A percentile compares a stretch with the other conserved stretches of the same genome.
Conservation (phyloP, 371 early-diverging fungal genomes). For the Apophysomyces elegans region DNA sequence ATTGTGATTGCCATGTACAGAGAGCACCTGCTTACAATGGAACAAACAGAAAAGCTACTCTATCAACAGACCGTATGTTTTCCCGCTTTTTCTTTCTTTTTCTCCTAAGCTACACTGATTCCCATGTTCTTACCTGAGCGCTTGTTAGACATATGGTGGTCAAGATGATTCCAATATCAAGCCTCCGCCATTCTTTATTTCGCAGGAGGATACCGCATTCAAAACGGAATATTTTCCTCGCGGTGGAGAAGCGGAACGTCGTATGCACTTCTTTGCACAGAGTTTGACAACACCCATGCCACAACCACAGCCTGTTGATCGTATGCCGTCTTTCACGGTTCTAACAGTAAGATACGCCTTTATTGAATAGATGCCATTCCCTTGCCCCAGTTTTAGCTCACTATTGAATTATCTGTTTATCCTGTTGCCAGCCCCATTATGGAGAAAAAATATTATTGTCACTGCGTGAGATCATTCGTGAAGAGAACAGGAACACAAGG, state of each 20-base stretch:
- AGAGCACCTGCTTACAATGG: conserved; percentile 79
- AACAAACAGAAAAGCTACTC: conserved; percentile 74
- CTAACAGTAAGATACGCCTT: conserved; percentile 45
- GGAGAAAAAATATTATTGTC: conserved; percentile 87
- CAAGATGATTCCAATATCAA: conserved; percentile 50
- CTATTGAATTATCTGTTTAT: no score
- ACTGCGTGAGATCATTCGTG: conserved; percentile 81
- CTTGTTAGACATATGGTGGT: background rate
- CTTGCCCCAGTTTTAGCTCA: no score
- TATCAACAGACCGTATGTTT: conserved; percentile 69
- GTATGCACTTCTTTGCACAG: conserved; percentile 90
- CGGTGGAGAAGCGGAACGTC: conserved; percentile 81
- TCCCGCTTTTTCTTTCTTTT: no score
- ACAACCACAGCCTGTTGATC: conserved; percentile 79
- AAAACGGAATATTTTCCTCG: conserved; percentile 78
- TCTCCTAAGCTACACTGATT: no score
- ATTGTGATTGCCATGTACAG: conserved; percentile 87
- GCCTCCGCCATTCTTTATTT: conserved; percentile 80
- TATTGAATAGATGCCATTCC: no score
- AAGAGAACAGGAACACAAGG: conserved; percentile 79
- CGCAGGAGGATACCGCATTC: conserved; percentile 80
- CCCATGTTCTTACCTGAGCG: background rate
- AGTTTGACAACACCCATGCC: conserved; percentile 86
- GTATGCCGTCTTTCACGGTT: conserved; percentile 89
- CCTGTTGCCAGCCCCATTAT: conserved; percentile 68